Conservation (phyloP, 192 early-diverging fungal species). For the Entomortierella lignicola region DNA sequence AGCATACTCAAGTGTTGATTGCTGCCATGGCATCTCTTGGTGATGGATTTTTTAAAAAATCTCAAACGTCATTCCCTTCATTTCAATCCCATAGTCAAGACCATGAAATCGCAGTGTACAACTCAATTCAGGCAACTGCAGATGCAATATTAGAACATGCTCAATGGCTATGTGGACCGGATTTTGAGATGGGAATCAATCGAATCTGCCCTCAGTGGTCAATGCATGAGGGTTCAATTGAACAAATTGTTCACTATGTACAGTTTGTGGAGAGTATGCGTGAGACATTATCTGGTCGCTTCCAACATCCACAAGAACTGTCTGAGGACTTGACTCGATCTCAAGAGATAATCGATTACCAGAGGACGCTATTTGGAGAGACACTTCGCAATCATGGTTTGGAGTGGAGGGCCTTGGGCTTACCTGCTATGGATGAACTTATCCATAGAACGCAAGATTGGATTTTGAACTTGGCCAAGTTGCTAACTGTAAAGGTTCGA, state of each 20-base stretch:
- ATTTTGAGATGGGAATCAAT: conserved; percentile 49
- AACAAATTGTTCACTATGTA: conserved; percentile 47
- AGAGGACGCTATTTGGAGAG: conserved; percentile 43
- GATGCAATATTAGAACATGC: conserved; percentile 32
- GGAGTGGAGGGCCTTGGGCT: conserved; percentile 38
- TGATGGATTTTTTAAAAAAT: background rate
- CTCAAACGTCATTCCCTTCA: conserved; percentile 1
- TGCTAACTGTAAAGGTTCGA: conserved; percentile 31
- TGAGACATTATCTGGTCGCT: conserved; percentile 36
- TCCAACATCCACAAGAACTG: conserved; percentile 44
- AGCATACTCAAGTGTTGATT: conserved; percentile 9
- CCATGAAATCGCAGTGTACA: conserved; percentile 31
- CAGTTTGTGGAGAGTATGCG: conserved; percentile 49
- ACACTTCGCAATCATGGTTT: conserved; percentile 32
- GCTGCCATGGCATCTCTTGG: conserved; percentile 4
- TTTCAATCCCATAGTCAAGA: background rate
- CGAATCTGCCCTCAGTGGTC: conserved; percentile 48
- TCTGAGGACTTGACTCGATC: conserved; percentile 33
- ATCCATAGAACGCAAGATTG: conserved; percentile 44
- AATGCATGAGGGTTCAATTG: conserved; percentile 20
- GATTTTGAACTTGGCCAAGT: conserved; percentile 43
- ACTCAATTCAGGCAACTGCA: conserved; percentile 21
- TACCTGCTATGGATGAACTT: conserved; percentile 44
- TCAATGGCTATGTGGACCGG: conserved; percentile 47
- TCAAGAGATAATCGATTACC: conserved; percentile 50